These are phyloP conservation scores for Hypholoma fasciculare DNA, from an alignment of 768 basidiomycete species.

Conservation along the genomic window DNA sequence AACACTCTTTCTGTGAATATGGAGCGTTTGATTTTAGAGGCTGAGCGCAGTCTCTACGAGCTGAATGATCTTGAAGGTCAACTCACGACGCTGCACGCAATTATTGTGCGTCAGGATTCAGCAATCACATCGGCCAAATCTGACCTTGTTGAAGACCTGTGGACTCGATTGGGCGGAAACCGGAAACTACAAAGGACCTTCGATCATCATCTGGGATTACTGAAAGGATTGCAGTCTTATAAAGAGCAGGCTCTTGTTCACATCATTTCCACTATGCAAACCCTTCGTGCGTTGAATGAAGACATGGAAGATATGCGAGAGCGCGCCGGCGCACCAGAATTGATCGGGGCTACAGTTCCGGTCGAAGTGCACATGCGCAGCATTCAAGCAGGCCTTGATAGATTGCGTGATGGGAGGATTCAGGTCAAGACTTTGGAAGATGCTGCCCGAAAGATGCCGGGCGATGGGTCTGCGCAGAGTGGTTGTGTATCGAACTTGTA, in stretches of 20 bases:
- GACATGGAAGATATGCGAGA: slow-evolving; percentile 80
- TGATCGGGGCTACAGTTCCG: slow-evolving; percentile 57
- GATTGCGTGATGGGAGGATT: slow-evolving; percentile 56
- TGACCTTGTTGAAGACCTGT: slow-evolving; percentile 63
- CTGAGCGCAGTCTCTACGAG: slow-evolving; percentile 52
- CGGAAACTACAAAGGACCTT: slow-evolving; percentile 43
- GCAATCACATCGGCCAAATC: slow-evolving; percentile 42
- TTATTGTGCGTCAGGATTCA: slow-evolving; percentile 58
- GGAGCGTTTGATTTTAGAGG: slow-evolving; percentile 63
- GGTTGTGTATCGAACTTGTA: too few relatives aligned
- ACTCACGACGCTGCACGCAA: slow-evolving; percentile 54
- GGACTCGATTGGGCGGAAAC: slow-evolving; percentile 72
- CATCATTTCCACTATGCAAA: slow-evolving; percentile 64
- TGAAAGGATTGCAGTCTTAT: slow-evolving; percentile 56
- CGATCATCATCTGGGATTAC: slow-evolving; percentile 49
- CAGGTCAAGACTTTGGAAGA: slow-evolving; percentile 50
- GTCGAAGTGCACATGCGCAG: slow-evolving; percentile 77
- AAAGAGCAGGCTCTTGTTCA: slow-evolving; percentile 62
- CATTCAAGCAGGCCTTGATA: slow-evolving; percentile 62
- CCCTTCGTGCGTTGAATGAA: slow-evolving; percentile 61
- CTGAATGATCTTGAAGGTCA: slow-evolving; percentile 65
- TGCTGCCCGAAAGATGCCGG: too few relatives aligned
- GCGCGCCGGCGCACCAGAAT: slow-evolving; percentile 65
- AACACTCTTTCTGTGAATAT: slow-evolving; percentile 51
- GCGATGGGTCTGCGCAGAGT: too few relatives aligned